Percentiles rank a stretch among this genome's conserved stretches.
Evolutionary conservation across 345 rosid genomes (phyloP).

Genomic region (Hibiscus syriacus): DNA sequence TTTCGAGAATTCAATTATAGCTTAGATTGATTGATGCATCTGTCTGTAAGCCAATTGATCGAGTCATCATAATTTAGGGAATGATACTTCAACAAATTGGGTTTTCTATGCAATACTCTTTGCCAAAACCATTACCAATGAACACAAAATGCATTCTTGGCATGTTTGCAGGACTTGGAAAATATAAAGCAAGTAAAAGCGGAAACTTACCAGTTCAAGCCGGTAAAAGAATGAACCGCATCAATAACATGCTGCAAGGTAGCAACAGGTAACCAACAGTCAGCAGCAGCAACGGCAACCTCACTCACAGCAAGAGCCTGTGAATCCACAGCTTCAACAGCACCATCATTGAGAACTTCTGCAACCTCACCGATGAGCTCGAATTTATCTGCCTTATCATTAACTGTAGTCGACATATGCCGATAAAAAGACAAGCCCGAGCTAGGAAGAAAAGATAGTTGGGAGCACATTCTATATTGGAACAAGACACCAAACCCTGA

Average conservation of each 20-base stretch:
- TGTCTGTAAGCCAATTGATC: not conserved
- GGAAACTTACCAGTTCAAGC: slow-evolving; percentile 47
- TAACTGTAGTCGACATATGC: slow-evolving; percentile 49
- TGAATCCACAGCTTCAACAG: slow-evolving; percentile 39
- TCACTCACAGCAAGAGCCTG: slow-evolving; percentile 53
- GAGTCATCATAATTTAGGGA: not conserved
- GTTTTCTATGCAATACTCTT: not conserved
- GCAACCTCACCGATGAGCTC: slow-evolving; percentile 41
- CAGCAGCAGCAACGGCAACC: slow-evolving; percentile 68
- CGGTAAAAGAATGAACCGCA: slow-evolving; percentile 52
- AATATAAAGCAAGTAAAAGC: not conserved
- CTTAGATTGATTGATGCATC: not conserved
- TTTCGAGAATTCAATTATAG: not conserved
- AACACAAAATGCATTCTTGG: not conserved
- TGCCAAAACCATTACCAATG: not conserved
- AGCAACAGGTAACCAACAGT: slow-evolving; percentile 52
- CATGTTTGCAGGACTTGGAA: not conserved
- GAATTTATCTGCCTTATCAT: slow-evolving; percentile 37
- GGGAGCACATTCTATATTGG: slow-evolving; percentile 20
- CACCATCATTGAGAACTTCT: slow-evolving; percentile 38
- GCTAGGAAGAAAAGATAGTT: slow-evolving; percentile 22
- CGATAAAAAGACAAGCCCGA: no score
- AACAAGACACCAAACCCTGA: slow-evolving; percentile 8
- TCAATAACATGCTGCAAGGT: slow-evolving; percentile 64
- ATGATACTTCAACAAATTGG: not conserved